Percentiles rank a stretch among this genome's conserved stretches.
phyloP scores from a whole-genome alignment of 1,284 basidiomycete species.

The Trametes pubescens region DNA sequence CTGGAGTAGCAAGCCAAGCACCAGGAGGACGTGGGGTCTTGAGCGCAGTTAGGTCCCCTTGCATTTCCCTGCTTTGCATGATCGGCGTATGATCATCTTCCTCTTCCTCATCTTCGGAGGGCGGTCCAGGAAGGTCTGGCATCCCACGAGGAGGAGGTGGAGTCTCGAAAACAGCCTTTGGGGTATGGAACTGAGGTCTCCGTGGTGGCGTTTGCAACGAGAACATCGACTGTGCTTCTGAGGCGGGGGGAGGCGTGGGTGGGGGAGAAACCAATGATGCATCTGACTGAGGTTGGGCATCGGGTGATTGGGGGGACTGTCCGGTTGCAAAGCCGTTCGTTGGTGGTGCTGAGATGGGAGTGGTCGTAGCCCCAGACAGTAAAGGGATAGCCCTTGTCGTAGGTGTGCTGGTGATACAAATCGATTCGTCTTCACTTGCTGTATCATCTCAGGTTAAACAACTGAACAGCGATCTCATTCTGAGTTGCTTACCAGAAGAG shows the following conservation, averaged over 20 bases:
- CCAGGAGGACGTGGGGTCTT: slow-evolving; percentile 78
- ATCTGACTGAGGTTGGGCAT: slow-evolving; percentile 11
- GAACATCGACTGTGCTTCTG: slow-evolving; percentile 25
- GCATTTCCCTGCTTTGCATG: slow-evolving; percentile 29
- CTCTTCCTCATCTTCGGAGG: slow-evolving; percentile 56
- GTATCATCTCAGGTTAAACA: neutral
- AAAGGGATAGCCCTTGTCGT: slow-evolving; percentile 46
- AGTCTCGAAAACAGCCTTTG: slow-evolving; percentile 60
- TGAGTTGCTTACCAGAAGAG: slow-evolving; percentile 44
- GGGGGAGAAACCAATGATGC: slow-evolving; percentile 30
- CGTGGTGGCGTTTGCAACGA: slow-evolving; percentile 59
- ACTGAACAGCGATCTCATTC: neutral
- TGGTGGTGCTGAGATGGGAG: slow-evolving; percentile 30
- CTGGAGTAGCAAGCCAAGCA: slow-evolving; percentile 70
- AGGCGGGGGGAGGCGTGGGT: slow-evolving; percentile 28
- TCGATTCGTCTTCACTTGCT: slow-evolving; percentile 52
- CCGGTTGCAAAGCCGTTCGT: slow-evolving; percentile 1
- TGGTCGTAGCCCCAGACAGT: slow-evolving; percentile 34
- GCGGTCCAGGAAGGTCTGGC: slow-evolving; percentile 56
- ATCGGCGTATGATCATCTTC: slow-evolving; percentile 43
- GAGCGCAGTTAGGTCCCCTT: slow-evolving; percentile 46
- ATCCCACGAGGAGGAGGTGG: slow-evolving; percentile 66
- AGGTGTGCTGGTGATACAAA: slow-evolving; percentile 46
- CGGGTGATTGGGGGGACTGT: slow-evolving; percentile 3
- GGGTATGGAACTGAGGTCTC: slow-evolving; percentile 48